These are phyloP conservation scores for Geotrichum reessii DNA, from an alignment of 1,139 yeast genomes.

Conservation along the genomic window DNA sequence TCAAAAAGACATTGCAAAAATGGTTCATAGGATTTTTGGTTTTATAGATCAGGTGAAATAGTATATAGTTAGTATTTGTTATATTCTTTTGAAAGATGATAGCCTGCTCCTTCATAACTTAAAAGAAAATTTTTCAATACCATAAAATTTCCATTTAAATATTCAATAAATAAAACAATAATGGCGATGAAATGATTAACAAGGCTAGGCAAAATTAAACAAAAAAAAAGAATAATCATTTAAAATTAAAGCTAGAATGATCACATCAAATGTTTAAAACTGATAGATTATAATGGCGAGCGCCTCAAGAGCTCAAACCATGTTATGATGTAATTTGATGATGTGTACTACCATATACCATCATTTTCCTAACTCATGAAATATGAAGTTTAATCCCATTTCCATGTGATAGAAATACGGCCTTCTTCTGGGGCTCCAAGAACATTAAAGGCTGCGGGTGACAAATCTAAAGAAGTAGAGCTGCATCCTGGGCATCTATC, in stretches of 20 bases:
- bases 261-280: neutral
- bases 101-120: too few species aligned
- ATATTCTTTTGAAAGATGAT: too few species aligned
- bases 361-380: too few species aligned
- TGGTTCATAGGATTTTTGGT: too few species aligned
- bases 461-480: slow-evolving; percentile 46
- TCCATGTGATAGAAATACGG: slow-evolving; percentile 46
- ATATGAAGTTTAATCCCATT: slow-evolving; percentile 29
- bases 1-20: too few species aligned
- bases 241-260: neutral
- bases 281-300: neutral
- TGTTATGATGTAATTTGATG: neutral
- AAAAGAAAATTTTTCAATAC: too few species aligned
- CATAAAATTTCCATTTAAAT: too few species aligned
- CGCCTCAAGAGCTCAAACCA: neutral
- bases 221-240: neutral
- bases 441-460: slow-evolving; percentile 48
- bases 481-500: slow-evolving; percentile 52
- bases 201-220: too few species aligned
- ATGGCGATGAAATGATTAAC: too few species aligned
- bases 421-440: slow-evolving; percentile 44
- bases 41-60: too few species aligned
- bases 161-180: too few species aligned
- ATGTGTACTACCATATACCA: neutral
- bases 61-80: too few species aligned